Evolutionary conservation across 768 basidiomycete genomes (phyloP).

Genomic region (Pulveroboletus sp.): DNA sequence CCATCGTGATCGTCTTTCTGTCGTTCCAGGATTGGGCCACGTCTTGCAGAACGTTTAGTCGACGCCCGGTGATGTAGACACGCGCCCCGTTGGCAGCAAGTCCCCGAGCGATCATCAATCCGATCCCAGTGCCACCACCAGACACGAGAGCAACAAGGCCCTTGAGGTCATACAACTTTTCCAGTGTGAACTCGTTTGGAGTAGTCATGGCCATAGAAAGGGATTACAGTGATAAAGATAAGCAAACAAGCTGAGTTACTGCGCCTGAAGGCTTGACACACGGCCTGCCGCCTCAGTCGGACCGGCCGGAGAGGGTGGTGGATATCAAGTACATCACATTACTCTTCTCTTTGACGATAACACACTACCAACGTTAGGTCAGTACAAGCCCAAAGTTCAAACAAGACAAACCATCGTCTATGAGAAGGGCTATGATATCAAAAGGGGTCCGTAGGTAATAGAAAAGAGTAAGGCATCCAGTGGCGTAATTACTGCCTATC

Average conservation of each 20-base stretch:
- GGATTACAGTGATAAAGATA: too few relatives aligned
- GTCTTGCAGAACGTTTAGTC: conserved; percentile 61
- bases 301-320: too few relatives aligned
- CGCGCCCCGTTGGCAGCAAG: conserved; percentile 76
- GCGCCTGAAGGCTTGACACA: too few relatives aligned
- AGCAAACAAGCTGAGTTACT: too few relatives aligned
- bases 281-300: too few relatives aligned
- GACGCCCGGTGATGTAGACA: conserved; percentile 76
- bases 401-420: conserved; percentile 7
- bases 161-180: conserved; percentile 46
- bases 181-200: conserved; percentile 20
- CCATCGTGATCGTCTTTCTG: conserved; percentile 35
- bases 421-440: not conserved
- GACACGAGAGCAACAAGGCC: conserved; percentile 55
- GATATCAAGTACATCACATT: conserved; percentile 1
- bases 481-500: conserved; percentile 1
- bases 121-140: conserved; percentile 52
- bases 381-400: conserved; percentile 3
- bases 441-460: conserved; percentile 1
- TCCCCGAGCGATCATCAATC: conserved; percentile 67
- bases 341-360: conserved; percentile 1
- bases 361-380: not conserved
- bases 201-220: conserved; percentile 20
- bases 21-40: conserved; percentile 47
- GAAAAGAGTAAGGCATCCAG: conserved; percentile 2